Evolutionary conservation across 2,329 filamentous ascomycete species (phyloP).

Genomic region (Fusarium equiseti): DNA sequence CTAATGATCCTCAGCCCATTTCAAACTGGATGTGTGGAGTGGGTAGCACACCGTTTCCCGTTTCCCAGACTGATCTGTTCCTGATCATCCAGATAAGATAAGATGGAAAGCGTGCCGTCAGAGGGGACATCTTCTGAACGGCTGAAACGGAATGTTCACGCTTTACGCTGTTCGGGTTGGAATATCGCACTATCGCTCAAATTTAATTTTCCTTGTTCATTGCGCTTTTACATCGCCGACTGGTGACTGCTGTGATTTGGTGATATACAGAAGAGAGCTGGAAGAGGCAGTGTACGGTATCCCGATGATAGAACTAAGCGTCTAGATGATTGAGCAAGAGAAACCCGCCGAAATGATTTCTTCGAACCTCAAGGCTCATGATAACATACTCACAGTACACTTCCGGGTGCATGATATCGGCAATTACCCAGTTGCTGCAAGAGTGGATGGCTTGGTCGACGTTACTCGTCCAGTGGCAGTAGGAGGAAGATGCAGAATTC

Average conservation of each 20-base stretch:
- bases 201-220: too few relatives aligned
- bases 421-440: too few relatives aligned
- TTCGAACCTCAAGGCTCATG: too few relatives aligned
- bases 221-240: too few relatives aligned
- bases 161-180: not conserved
- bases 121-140: not conserved
- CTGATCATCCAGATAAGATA: not conserved
- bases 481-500: not conserved
- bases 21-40: not conserved
- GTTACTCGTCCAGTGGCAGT: rapidly evolving
- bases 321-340: too few relatives aligned
- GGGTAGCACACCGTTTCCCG: not conserved
- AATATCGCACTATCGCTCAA: not conserved
- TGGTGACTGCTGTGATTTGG: rapidly evolving
- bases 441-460: not conserved
- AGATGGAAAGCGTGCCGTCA: not conserved
- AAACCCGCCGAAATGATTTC: too few relatives aligned
- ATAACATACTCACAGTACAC: too few relatives aligned
- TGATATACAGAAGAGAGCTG: too few relatives aligned
- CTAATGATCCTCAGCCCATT: not conserved
- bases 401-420: rapidly evolving
- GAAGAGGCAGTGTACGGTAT: too few relatives aligned
- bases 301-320: too few relatives aligned
- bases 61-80: not conserved
- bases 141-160: not conserved